Base-by-base conservation (phyloP, 352 stramenopile species). In the Phytophthora pini region DNA sequence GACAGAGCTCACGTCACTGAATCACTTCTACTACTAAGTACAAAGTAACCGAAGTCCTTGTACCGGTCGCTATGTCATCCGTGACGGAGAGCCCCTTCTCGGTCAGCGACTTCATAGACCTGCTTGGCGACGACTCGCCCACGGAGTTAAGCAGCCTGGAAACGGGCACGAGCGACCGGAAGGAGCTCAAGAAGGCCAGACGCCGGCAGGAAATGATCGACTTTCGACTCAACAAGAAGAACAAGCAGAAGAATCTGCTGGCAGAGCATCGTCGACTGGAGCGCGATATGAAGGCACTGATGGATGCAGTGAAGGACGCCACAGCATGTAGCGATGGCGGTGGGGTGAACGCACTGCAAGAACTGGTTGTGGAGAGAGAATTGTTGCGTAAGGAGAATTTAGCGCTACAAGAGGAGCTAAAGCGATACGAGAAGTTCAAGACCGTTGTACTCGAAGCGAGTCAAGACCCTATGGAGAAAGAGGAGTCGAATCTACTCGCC, bases 161-260 rank as follows among this genome's bases (percentile, higher is more conserved):
- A 51, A 39, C 65, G 53, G 24, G 31, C 68, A 34, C 31, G 20
- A 65, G 76, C n/a, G 69, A 80, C 44, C 65, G 65, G 39, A 74
- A 66, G 46, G 39, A 60, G 53, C 72, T 47, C 56, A 77, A 77
- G 57, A 65, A 65, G 24, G 58, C 75, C 47, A 73, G 74, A 44
- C 72, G 77, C 53, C 72, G 72, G 7, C 51, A 65, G 45, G 61
- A 61, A 53, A 80, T 80, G 72, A 61, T 80, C 22, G 56, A 68
- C 20, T 78, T 80, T 57, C 72, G 72, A 1, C 60, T 56, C 27
- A 76, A 74, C 65, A 80, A 78, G 69, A 80, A 80, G 47, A 43
- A 65, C 46, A 41, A 76, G 45, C 52, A 64, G 46, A 58, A 65
- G 36, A 61, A 70, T 36, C 45, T 80, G 45, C 34, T 58, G 39